Conservation (phyloP, 2,329 filamentous ascomycete species). For the Ophiosphaerella narmari region DNA sequence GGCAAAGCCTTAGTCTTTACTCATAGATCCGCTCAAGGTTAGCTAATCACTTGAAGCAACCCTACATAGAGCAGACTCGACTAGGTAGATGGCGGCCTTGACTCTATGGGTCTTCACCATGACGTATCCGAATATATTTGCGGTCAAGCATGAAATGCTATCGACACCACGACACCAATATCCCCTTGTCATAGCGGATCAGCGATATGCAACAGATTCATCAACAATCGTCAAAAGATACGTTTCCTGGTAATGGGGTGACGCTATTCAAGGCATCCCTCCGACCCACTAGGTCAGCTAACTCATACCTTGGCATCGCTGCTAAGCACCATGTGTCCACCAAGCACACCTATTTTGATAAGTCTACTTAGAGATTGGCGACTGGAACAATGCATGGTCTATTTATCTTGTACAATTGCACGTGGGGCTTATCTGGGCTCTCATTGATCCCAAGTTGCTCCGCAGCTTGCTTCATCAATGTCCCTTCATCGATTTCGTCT, state of each 20-base stretch:
- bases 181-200: no score
- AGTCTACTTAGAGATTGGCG: constrained; percentile 22
- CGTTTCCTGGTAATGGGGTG: no score
- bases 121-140: no score
- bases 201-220: background rate
- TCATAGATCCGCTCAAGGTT: no score
- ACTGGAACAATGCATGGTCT: background rate
- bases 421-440: constrained; percentile 10
- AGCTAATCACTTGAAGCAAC: no score
- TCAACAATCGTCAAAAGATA: no score
- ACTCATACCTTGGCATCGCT: background rate
- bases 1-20: no score
- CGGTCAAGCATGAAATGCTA: no score
- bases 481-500: background rate
- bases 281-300: background rate
- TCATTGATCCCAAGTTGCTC: constrained; percentile 7
- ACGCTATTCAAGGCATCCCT: background rate
- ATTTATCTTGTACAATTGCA: constrained; percentile 4
- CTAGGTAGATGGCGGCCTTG: no score
- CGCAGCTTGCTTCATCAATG: background rate
- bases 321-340: constrained; percentile 1
- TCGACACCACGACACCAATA: no score
- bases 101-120: no score
- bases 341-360: constrained; percentile 14
- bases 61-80: no score